Evolutionary conservation across 495 filamentous ascomycete genomes (phyloP), one percentile per base, ranked within the genome.

Genomic region (Aspergillus hancockii): DNA sequence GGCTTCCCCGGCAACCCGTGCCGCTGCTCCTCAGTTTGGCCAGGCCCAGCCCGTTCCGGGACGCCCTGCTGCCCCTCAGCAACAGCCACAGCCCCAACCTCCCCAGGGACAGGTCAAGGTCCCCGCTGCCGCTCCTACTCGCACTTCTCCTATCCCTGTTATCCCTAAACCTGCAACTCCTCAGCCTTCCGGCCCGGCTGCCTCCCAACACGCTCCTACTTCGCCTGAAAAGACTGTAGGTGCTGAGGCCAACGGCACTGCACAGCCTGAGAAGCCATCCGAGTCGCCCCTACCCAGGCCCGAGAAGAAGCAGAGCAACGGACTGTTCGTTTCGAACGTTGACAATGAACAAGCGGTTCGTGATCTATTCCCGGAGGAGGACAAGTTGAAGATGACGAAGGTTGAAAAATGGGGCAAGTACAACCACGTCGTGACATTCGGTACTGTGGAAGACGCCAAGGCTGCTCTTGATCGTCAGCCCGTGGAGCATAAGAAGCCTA

Each of bases 361-460:
- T 34, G 85, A 89, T 32, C 79, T 93, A 6, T 91, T 99, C 64
- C 70, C 83, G 5, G 86, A 95, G 13, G 90, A 95, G 60, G 90
- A 96, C 68, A 87, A 85, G 70, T 66, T 78, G 12, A 96, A 93
- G 73, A 88, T 96, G 54, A 55, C 77, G 43, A 87, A 88, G 71
- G 82, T 97, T 45, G 91, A 96, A 51, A 90, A 88, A 63, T 86
- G 82, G 76, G 85, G 85, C 22, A 85, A 85, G 61, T 83, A 79
- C 52, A 92, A 90, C 75, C 89, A 88, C 69, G 86, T 96, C 38
- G 91, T 87, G 18, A 87, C 89, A 30, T 97, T 97, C 78, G 79
- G 85, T 49, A 88, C 79, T 18, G 67, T 79, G 1, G 91, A 95
- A 63, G 89, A 94, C 23, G 88, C 91, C 60, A 89, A 89, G 63